A percentile compares a stretch with the other conserved stretches of the same genome.
Conservation (phyloP, 2,329 filamentous ascomycete species). For the Fusarium luffae region DNA sequence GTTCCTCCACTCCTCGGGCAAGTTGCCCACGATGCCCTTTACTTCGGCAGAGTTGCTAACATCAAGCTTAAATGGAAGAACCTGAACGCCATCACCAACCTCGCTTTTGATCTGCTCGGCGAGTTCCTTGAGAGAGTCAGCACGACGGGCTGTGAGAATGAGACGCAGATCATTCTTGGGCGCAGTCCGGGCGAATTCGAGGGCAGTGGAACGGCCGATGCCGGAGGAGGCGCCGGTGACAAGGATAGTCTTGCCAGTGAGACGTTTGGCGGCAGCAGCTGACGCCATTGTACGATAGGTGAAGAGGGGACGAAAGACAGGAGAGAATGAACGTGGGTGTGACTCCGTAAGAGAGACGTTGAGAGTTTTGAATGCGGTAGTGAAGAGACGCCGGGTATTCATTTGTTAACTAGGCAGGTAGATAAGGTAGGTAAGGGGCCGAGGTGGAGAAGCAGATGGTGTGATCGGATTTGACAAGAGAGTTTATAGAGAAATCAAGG, state of each 20-base stretch:
- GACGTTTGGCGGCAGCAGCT: constrained; percentile 79
- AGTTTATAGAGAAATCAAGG: not conserved
- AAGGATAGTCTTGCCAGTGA: constrained; percentile 91
- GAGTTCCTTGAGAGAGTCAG: constrained; percentile 81
- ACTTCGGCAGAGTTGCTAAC: constrained; percentile 84
- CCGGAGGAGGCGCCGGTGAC: constrained; percentile 94
- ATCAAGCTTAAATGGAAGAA: constrained; percentile 86
- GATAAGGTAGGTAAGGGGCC: not conserved
- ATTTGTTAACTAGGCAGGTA: constrained; percentile 28
- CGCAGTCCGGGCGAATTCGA: constrained; percentile 90
- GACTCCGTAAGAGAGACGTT: constrained; percentile 26
- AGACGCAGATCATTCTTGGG: constrained; percentile 82
- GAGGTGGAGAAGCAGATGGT: constrained; percentile 33
- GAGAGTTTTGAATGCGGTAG: constrained; percentile 25
- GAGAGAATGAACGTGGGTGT: not conserved
- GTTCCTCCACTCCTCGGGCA: constrained; percentile 85
- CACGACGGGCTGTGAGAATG: constrained; percentile 86
- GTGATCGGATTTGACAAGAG: constrained; percentile 24
- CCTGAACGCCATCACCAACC: constrained; percentile 82
- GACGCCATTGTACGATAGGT: constrained; percentile 57
- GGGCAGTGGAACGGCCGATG: constrained; percentile 84
- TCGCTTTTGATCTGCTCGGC: constrained; percentile 80
- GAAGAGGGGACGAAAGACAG: constrained; percentile 17
- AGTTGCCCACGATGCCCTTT: constrained; percentile 72
- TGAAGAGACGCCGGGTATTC: constrained; percentile 37